phyloP scores from a whole-genome alignment of 1,284 basidiomycete species.

The Anthracocystis walkeri region DNA sequence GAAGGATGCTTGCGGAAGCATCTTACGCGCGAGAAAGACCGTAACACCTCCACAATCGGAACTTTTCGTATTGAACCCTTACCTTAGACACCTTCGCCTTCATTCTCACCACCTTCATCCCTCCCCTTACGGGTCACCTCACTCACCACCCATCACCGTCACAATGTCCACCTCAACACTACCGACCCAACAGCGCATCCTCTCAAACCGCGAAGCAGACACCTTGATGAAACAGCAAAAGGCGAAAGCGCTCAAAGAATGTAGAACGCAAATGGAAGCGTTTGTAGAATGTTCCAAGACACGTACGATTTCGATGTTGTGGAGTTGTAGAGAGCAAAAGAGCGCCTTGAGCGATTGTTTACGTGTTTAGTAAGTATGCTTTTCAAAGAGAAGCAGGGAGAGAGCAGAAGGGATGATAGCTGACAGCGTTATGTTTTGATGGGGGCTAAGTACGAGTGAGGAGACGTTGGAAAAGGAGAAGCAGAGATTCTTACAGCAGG shows the following conservation, averaged over 20 bases:
- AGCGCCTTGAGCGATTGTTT: conserved; percentile 26
- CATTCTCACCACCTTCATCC: neutral
- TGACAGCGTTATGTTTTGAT: neutral
- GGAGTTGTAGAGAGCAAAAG: conserved; percentile 36
- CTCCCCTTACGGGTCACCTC: too few relatives aligned
- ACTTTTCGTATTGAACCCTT: conserved; percentile 1
- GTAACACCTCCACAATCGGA: conserved; percentile 13
- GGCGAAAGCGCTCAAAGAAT: conserved; percentile 35
- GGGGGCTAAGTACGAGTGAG: conserved; percentile 32
- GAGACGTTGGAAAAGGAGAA: conserved; percentile 41
- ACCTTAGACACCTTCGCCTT: neutral
- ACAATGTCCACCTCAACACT: conserved; percentile 13
- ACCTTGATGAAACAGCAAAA: conserved; percentile 45
- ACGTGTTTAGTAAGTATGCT: conserved; percentile 36
- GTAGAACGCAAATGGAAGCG: conserved; percentile 38
- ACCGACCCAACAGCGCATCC: conserved; percentile 19
- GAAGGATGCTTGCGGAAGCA: conserved; percentile 1
- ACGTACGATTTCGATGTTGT: conserved; percentile 41
- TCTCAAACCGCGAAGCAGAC: conserved; percentile 45
- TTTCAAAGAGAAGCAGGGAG: neutral
- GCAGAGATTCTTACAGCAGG: conserved; percentile 21
- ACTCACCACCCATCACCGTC: neutral
- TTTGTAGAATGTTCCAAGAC: conserved; percentile 45
- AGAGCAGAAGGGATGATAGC: neutral
- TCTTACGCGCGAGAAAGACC: conserved; percentile 11